phyloP scores from a whole-genome alignment of 1,284 basidiomycete genomes.

The Coniophora puteana region DNA sequence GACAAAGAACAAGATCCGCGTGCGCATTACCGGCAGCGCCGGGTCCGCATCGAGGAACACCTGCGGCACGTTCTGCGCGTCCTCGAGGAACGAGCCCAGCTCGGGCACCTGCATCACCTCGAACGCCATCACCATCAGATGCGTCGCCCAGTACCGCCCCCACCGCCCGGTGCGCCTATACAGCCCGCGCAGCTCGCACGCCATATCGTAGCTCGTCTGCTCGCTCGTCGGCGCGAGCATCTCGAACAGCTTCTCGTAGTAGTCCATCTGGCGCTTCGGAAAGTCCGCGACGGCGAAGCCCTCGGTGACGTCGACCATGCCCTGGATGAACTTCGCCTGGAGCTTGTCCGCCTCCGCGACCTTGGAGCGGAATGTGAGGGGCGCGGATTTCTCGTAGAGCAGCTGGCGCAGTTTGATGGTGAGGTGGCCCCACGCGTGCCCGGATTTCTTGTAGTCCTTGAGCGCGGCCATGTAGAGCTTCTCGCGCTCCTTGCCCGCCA shows the following conservation, averaged over 20 bases:
- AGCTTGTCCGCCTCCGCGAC: not conserved
- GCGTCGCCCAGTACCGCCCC: not conserved
- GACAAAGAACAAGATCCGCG: not conserved
- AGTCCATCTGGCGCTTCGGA: not conserved
- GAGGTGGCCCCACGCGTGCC: not conserved
- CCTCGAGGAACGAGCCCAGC: not conserved
- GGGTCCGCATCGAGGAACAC: not conserved
- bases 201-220: not conserved
- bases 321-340: not conserved
- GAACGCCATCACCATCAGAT: not conserved
- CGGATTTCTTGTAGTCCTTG: not conserved
- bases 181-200: not conserved
- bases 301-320: not conserved
- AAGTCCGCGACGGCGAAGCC: not conserved
- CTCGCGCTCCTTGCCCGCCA: not conserved
- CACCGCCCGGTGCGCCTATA: not conserved
- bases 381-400: too few relatives aligned
- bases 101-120: not conserved
- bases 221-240: not conserved
- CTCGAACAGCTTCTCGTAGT: not conserved
- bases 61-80: not conserved
- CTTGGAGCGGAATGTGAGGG: not conserved
- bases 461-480: not conserved
- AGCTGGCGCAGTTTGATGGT: not conserved
- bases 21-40: not conserved